Evolutionary conservation across 2,329 filamentous ascomycete species (phyloP), one percentile per base, ranked within the genome.

Genomic region (Chrysoporthe deuterocubensis): DNA sequence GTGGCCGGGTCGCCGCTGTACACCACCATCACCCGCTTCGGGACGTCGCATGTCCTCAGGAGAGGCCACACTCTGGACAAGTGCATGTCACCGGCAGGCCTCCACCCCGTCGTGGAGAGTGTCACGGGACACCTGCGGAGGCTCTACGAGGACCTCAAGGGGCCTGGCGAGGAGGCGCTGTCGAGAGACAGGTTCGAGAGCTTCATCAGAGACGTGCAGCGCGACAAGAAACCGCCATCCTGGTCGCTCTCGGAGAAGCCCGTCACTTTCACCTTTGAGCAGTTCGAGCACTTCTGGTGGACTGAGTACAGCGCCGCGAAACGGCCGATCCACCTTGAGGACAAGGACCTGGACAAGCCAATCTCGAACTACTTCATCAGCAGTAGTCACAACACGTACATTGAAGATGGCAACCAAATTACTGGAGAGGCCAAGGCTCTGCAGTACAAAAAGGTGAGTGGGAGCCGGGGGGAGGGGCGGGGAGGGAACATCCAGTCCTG

Each of bases 341-440:
- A 80, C 70, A 82, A 87, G 67, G 90, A 93, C 75, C 76, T 89
- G 43, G 85, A 85, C 0, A 87, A 86, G 63, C 92, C 92, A 2
- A 84, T 97, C 68, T 92, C 91, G 59, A 93, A 96, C 76, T 97
- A 97, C 81, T 97, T 93, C 78, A 94, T 97, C 77, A 97, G 91
- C 70, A 96, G 93, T 72, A 97, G 93, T 75, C 94, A 97, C 81
- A 97, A 97, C 76, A 97, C 94, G 0, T 97, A 97, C 77, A 83
- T 97, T 52, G 66, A 58, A n/a, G 90, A 90, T 1, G 94, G 94
- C 1, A 94, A 97, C 74, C 95, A 97, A 78, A 83, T 96, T 50
- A 90, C 88, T 69, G 93, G 93, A 56, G 87, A 88, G 67, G 90
- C 92, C 69, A 93, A 90, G 42, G 88, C 90, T 0, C 89, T 94